Evolutionary conservation across 2,329 filamentous ascomycete genomes (phyloP), one percentile per base, ranked within the genome.

Genomic region (Pseudofabraea citricarpa): DNA sequence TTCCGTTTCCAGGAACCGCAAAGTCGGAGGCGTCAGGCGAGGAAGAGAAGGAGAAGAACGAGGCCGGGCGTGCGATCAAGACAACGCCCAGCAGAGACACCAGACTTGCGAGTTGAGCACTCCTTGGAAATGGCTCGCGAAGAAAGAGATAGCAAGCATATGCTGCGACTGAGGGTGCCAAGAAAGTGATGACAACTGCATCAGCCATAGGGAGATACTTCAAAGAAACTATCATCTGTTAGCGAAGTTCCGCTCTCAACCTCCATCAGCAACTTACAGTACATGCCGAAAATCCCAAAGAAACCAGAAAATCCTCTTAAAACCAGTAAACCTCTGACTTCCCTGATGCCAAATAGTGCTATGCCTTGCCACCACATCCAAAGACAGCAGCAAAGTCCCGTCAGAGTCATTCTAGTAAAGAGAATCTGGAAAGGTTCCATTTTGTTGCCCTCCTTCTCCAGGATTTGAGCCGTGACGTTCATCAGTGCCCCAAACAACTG

Each of bases 381-480:
- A 2, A 73, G 45, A 21, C 75, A 77, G 45, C 84, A 81, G 40
- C 81, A 73, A 3, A 85, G 16, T 1, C 79, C 71, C 0, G 90
- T 95, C 46, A 93, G 76, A 43, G 71, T 69, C 81, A 94, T 90
- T 44, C 90, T 79, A 6, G 79, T 77, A 56, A 95, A 90, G 4
- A 95, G 74, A 47, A 95, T 83, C 66, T 93, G 87, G 52, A 94
- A 83, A 0, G 90, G 87, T 68, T 93, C 80, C 71, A 94, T 83
- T 2, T 79, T 79, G 36, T 81, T 73, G 43, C 79, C 83, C 51
- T 85, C 72, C 15, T 85, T 72, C 60, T 94, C 87, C 29, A 95
- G 69, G 9, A 91, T 63, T 16, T 89, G 75, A 0, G 88, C 87
- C 31, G 81, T 81, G 8, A 94, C 78, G 61, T 93, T 94, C 90